Evolutionary conservation across 495 filamentous ascomycete species (phyloP).

Genomic region (Trichoderma virens): DNA sequence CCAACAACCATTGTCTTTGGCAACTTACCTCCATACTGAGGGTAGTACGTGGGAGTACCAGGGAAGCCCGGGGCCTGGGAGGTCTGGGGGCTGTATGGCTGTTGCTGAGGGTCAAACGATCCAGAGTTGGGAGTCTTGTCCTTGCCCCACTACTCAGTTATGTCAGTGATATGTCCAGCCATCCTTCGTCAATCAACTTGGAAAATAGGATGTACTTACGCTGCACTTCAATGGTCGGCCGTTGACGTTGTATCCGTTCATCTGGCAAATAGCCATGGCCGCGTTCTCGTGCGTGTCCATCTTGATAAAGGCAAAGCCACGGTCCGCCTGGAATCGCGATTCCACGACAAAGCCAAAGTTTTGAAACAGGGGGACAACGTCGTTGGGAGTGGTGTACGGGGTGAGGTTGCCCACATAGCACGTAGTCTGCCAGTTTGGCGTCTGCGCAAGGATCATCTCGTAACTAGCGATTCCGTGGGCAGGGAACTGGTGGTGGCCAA

Average conservation of each 20-base stretch:
- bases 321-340: constrained; percentile 95
- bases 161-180: constrained; percentile 11
- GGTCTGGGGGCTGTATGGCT: constrained; percentile 58
- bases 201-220: constrained; percentile 48
- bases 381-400: constrained; percentile 93
- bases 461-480: constrained; percentile 95
- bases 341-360: constrained; percentile 98
- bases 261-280: constrained; percentile 94
- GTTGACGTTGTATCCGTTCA: constrained; percentile 96
- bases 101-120: constrained; percentile 75
- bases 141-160: constrained; percentile 77
- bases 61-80: constrained; percentile 51
- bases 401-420: constrained; percentile 98
- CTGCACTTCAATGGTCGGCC: constrained; percentile 97
- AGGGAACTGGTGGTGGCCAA: constrained; percentile 95
- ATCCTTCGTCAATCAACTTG: background rate
- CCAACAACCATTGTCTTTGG: constrained; percentile 35
- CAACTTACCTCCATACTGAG: constrained; percentile 74
- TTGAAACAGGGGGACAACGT: constrained; percentile 92
- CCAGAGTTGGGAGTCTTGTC: constrained; percentile 87
- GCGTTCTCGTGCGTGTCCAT: constrained; percentile 99
- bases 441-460: constrained; percentile 95
- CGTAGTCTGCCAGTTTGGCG: constrained; percentile 97
- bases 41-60: constrained; percentile 79
- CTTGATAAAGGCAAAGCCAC: constrained; percentile 98